These are phyloP conservation scores for Bombardia bombarda DNA, from an alignment of 495 filamentous ascomycete species.

Conservation along the genomic window DNA sequence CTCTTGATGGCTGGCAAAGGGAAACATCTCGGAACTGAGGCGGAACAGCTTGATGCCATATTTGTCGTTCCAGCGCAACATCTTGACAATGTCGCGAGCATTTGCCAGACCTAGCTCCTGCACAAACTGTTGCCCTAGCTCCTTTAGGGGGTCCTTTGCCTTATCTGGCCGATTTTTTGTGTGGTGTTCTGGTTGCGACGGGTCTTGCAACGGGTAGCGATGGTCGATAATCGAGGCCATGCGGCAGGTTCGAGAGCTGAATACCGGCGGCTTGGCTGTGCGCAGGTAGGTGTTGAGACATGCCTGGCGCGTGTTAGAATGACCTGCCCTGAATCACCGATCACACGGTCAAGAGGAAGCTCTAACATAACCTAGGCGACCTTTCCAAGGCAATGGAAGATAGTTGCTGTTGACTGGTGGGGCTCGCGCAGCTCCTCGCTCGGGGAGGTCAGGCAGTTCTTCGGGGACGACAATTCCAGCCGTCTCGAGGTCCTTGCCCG, in stretches of 20 bases:
- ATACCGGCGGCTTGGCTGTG: constrained; percentile 74
- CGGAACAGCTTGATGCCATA: constrained; percentile 92
- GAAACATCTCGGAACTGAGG: constrained; percentile 92
- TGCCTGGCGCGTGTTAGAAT: constrained; percentile 47
- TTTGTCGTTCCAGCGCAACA: constrained; percentile 88
- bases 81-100: constrained; percentile 72
- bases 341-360: not conserved
- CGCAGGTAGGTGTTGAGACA: constrained; percentile 93
- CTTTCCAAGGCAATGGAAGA: constrained; percentile 88
- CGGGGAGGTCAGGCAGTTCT: constrained; percentile 30
- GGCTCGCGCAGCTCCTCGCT: constrained; percentile 44
- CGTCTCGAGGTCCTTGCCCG: not conserved
- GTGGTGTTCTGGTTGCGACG: constrained; percentile 65
- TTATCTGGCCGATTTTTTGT: constrained; percentile 79
- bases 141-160: constrained; percentile 51
- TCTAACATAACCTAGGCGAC: constrained; percentile 80
- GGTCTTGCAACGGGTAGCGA: constrained; percentile 69
- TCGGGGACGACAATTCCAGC: constrained; percentile 5
- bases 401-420: constrained; percentile 81
- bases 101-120: constrained; percentile 75
- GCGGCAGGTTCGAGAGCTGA: constrained; percentile 85
- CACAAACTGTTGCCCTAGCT: constrained; percentile 59
- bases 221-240: constrained; percentile 88
- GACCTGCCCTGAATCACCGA: not conserved
- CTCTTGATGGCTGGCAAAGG: constrained; percentile 80